A percentile compares a stretch with the other conserved stretches of the same genome.
Conservation (phyloP, 768 basidiomycete genomes). For the Tubosaeta brunneosetosa region DNA sequence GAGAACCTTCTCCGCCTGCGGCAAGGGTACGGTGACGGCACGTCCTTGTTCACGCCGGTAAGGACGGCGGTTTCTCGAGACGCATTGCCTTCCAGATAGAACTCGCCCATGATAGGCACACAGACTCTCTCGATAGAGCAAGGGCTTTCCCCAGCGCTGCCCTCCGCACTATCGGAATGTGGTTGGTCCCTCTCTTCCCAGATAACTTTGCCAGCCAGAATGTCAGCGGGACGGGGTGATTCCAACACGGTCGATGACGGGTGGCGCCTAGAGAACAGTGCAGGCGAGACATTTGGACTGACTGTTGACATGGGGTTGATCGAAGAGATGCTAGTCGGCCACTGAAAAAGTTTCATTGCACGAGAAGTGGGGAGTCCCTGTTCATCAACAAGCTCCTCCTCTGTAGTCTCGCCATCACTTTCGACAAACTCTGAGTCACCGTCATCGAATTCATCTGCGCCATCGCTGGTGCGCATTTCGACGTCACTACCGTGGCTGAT, state of each 20-base stretch:
- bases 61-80: slow-evolving; percentile 23
- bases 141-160: slow-evolving; percentile 31
- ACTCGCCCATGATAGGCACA: slow-evolving; percentile 38
- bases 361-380: slow-evolving; percentile 70
- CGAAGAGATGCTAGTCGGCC: slow-evolving; percentile 56
- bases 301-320: slow-evolving; percentile 77
- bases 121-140: slow-evolving; percentile 15
- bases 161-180: slow-evolving; percentile 31
- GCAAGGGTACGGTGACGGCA: slow-evolving; percentile 32
- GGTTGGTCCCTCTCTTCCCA: slow-evolving; percentile 44
- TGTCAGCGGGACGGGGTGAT: slow-evolving; percentile 62
- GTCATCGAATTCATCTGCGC: slow-evolving; percentile 33
- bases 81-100: slow-evolving; percentile 17
- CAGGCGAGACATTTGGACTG: slow-evolving; percentile 49
- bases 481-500: slow-evolving; percentile 50
- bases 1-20: slow-evolving; percentile 25
- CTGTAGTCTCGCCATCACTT: slow-evolving; percentile 72
- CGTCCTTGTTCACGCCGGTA: slow-evolving; percentile 27
- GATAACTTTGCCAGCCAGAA: slow-evolving; percentile 57
- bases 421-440: slow-evolving; percentile 47
- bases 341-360: slow-evolving; percentile 67
- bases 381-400: slow-evolving; percentile 78
- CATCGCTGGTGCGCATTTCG: slow-evolving; percentile 40
- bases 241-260: slow-evolving; percentile 27
- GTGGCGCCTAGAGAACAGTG: slow-evolving; percentile 31